Conservation (phyloP, 345 rosid species). For the Salix brachista region DNA sequence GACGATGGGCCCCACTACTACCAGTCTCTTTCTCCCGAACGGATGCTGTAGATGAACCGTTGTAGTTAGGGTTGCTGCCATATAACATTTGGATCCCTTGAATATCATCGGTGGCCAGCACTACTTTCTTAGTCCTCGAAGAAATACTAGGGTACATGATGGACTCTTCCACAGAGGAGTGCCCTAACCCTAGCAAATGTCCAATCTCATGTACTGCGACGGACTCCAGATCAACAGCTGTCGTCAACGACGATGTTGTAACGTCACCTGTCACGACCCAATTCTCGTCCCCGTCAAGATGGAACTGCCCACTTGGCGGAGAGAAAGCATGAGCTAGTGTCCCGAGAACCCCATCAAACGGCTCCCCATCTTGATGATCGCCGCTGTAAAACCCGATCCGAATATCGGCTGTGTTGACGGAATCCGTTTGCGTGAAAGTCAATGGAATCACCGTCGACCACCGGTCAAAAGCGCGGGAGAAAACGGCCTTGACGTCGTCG, state of each 20-base stretch:
- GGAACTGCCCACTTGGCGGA: constrained; percentile 73
- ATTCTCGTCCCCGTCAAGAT: constrained; percentile 67
- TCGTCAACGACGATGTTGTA: constrained; percentile 15
- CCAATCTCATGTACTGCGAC: constrained; percentile 97
- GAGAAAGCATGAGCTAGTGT: constrained; percentile 94
- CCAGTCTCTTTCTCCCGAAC: constrained; percentile 41
- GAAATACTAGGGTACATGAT: constrained; percentile 84
- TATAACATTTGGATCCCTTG: constrained; percentile 66
- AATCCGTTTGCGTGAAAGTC: constrained; percentile 49
- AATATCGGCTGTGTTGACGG: constrained; percentile 44
- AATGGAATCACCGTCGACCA: constrained; percentile 70
- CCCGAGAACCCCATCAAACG: constrained; percentile 82
- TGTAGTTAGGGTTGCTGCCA: constrained; percentile 70
- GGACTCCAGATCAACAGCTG: constrained; percentile 80
- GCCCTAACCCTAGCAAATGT: constrained; percentile 87
- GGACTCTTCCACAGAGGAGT: constrained; percentile 67
- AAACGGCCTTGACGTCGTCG: constrained; percentile 51
- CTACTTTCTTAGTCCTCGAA: constrained; percentile 58
- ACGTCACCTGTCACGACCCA: constrained; percentile 63
- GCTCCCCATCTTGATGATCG: constrained; percentile 90
- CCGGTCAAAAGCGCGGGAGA: constrained; percentile 59
- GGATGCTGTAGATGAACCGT: constrained; percentile 38
- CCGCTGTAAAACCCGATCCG: constrained; percentile 66
- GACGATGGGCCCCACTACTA: constrained; percentile 28
- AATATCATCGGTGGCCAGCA: constrained; percentile 55